Evolutionary conservation across 768 basidiomycete genomes (phyloP), one percentile per base, ranked within the genome.

Genomic region (Boletus reticuloceps): DNA sequence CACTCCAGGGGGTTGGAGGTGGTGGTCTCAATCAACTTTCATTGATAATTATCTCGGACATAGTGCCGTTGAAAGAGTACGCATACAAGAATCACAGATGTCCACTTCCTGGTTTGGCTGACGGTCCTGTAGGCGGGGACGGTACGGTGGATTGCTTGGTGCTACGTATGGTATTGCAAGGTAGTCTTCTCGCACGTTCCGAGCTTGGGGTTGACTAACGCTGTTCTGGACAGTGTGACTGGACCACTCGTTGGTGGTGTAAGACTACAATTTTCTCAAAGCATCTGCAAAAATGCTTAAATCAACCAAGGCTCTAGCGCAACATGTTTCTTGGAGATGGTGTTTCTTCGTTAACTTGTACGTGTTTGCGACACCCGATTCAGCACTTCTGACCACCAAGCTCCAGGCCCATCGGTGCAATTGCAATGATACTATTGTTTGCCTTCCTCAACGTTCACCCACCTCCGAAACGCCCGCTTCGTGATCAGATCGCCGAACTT

Each of bases 201-300:
- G 38, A 6, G 2, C 47, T 42, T 32, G 40, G 20, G n/a, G 12
- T 14, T 9, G 12, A 9, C 50, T 61, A 13, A 64, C 20, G 4
- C 22, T 27, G 50, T 53, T 29, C 3, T 40, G 29, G 52, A 46
- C 14, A 83, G 85, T 56, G 83, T 89, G 19, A 59, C 88, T 13
- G 89, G 92, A 0, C 93, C 93, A 3, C 76, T 97, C 13, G 70
- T 94, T 14, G 92, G 92, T 54, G 92, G 91, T 54, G 88, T 88
- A 68, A 74, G 86, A 69, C 16, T 31, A 12, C 29, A 17, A 36
- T 29, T 45, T 25, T 9, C 34, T 43, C 4, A 13, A n/a, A 45
- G 27, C 1, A 1, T 31, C 16, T 0, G 1, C 13, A 1, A 6
- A 25, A 5, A 25, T 9, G 12, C 6, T 29, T 52, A 16, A 58